A percentile compares a stretch with the other conserved stretches of the same genome.
Evolutionary conservation across 1,284 basidiomycete species (phyloP).

Genomic region (Retiboletus flavoniger): DNA sequence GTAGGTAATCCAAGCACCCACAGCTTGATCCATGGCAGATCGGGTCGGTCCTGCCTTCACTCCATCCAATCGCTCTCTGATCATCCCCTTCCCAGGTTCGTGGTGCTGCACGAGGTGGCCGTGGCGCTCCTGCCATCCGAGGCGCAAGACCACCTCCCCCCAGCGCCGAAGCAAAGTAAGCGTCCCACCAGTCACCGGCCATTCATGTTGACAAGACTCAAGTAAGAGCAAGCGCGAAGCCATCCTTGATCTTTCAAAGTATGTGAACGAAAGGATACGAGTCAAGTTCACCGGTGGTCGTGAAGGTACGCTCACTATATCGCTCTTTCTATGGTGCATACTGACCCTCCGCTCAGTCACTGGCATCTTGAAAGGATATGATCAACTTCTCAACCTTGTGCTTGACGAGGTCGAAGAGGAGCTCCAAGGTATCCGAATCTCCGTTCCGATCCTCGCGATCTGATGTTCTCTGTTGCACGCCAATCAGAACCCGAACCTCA

Average conservation of each 20-base stretch:
- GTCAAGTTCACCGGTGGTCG: conserved; percentile 97
- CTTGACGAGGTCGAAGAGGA: conserved; percentile 86
- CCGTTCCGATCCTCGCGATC: conserved; percentile 17
- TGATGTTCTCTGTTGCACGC: conserved; percentile 7
- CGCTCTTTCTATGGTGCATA: background rate
- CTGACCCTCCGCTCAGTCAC: conserved; percentile 59
- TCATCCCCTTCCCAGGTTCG: conserved; percentile 47
- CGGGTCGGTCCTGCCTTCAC: conserved; percentile 43
- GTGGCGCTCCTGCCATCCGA: conserved; percentile 40
- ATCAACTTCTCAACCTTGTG: conserved; percentile 95
- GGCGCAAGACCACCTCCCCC: conserved; percentile 40
- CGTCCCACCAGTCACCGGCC: background rate
- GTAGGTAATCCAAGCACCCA: conserved; percentile 21
- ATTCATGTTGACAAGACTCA: conserved; percentile 32
- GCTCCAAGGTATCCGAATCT: conserved; percentile 53
- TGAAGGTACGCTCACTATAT: conserved; percentile 65
- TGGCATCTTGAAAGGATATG: conserved; percentile 92
- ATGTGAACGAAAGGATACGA: conserved; percentile 87
- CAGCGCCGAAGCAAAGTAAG: conserved; percentile 29
- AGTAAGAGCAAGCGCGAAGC: conserved; percentile 88
- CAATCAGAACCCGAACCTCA: conserved; percentile 61
- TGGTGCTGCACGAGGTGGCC: conserved; percentile 46
- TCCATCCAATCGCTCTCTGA: conserved; percentile 17
- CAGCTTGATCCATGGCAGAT: conserved; percentile 50
- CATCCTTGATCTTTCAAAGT: conserved; percentile 94